Base-by-base conservation (phyloP, 2,329 filamentous ascomycete genomes). In the Beauveria caledonica region DNA sequence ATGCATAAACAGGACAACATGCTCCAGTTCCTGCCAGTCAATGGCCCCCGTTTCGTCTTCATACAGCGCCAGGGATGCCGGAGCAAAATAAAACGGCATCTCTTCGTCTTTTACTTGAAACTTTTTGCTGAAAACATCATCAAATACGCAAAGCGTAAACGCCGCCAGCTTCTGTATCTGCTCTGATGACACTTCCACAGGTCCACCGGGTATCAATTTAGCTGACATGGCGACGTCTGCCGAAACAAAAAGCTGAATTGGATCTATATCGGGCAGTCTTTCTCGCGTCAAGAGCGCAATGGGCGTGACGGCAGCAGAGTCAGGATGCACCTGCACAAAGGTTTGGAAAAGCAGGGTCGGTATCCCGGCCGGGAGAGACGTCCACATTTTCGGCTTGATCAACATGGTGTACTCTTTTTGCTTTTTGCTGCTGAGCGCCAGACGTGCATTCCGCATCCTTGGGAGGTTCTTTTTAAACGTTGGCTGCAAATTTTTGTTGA, bases 121-220 rank as follows among this genome's bases (percentile, higher is more conserved):
- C 3, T 80, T 79, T 71, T 99, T 99, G 72, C 92, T 93, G 76
- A 96, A 97, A 0, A 97, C 77, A 66, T 97, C 91, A 17, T 83
- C 76, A 71, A 95, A 97, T 0, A 95, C 73, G 5, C 82, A 80
- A 45, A 95, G 74, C 0, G 90, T 96, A 69, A 94, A 96, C 0
- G 71, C 73, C 0, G 85, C 86, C n/a, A 97, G 70, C 1, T 76
- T 70, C 0, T 80, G 72, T 0, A 91, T 64, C 1, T 78, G 69
- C 0, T 74, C 67, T 0, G 75, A 66, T 0, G 74, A 71, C 0
- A 85, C 64, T 1, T 72, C 11, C 0, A 92, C 65, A 0, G 77
- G 68, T 0, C 63, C 66, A 79, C 80, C 27, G 4, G n/a, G 13
- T 3, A 40, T 13, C 10, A 60, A 23, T 15, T 4, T 48, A 0